phyloP scores from a whole-genome alignment of 352 stramenopile species.

The Phytophthora foliorum region DNA sequence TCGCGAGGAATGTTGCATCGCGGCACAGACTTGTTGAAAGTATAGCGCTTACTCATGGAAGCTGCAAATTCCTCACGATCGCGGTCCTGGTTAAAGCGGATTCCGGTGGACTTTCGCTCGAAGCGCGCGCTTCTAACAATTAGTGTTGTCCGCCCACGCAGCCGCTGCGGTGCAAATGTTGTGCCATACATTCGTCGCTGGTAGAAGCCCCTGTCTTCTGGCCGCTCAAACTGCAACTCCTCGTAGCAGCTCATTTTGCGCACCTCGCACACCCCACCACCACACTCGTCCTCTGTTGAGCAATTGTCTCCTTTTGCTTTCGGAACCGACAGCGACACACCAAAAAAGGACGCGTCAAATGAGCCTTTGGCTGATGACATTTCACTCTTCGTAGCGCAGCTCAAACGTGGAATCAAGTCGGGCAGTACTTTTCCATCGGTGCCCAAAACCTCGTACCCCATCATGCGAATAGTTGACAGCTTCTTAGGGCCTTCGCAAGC shows the following conservation, averaged over 20 bases:
- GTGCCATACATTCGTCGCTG: slow-evolving; percentile 63
- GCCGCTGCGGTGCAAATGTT: slow-evolving; percentile 50
- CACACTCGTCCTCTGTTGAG: neutral
- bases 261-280: neutral
- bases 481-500: neutral
- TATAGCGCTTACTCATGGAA: slow-evolving; percentile 52
- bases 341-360: slow-evolving; percentile 32
- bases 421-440: slow-evolving; percentile 18
- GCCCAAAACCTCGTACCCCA: slow-evolving; percentile 33
- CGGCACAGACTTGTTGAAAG: slow-evolving; percentile 57
- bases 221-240: slow-evolving; percentile 41
- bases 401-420: slow-evolving; percentile 31
- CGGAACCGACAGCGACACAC: slow-evolving; percentile 24
- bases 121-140: slow-evolving; percentile 49
- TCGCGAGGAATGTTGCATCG: slow-evolving; percentile 57
- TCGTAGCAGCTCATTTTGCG: slow-evolving; percentile 45
- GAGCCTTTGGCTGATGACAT: slow-evolving; percentile 23
- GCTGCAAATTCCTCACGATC: slow-evolving; percentile 59
- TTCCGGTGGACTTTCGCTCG: slow-evolving; percentile 62
- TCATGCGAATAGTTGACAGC: slow-evolving; percentile 6
- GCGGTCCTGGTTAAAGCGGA: slow-evolving; percentile 61
- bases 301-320: slow-evolving; percentile 15
- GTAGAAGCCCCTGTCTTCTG: slow-evolving; percentile 53
- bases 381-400: slow-evolving; percentile 24
- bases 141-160: slow-evolving; percentile 45